Evolutionary conservation across 108 stramenopile genomes (phyloP), one percentile per base, ranked within the genome.

Genomic region (Stephanodiscus triporus): DNA sequence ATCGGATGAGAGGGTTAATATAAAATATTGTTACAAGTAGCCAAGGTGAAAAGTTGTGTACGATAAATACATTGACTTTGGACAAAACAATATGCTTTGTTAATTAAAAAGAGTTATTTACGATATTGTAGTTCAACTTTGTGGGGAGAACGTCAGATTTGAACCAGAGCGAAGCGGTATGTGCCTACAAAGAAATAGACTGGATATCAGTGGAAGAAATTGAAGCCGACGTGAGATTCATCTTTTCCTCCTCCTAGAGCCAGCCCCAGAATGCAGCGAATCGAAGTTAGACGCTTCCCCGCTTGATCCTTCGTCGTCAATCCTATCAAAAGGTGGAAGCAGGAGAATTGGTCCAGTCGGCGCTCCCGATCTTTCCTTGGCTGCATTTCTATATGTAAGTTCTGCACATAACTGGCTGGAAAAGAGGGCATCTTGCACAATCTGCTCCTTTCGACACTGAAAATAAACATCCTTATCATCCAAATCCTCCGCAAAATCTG

Each of bases 211-310:
- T n/a, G n/a, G n/a, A n/a, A n/a, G n/a, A n/a, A n/a, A n/a, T n/a
- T n/a, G n/a, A n/a, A n/a, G n/a, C n/a, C n/a, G n/a, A n/a, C n/a
- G n/a, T n/a, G n/a, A n/a, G n/a, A n/a, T n/a, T 56, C 23, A 49
- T 45, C 16, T 48, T 65, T 16, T 65, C 43, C 23, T 43, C 38
- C n/a, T 23, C 23, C 37, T 49, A 29, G 59, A 47, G 2, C 9
- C n/a, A 27, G 69, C 71, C 42, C 72, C 70, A 2, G 59, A n/a
- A n/a, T n/a, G n/a, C n/a, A n/a, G 49, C 17, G 77, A 78, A 49
- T 78, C 77, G 45, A 78, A 42, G 64, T 78, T 70, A 42, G 77
- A 78, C 2, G 72, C 65, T 14, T 78, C 77, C 16, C 63, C 77
- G 13, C 43, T 50, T 56, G 55, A 47, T 36, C 70, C 57, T 20